Evolutionary conservation across 306 rosid species (phyloP).

Genomic region (Cucurbita maxima): DNA sequence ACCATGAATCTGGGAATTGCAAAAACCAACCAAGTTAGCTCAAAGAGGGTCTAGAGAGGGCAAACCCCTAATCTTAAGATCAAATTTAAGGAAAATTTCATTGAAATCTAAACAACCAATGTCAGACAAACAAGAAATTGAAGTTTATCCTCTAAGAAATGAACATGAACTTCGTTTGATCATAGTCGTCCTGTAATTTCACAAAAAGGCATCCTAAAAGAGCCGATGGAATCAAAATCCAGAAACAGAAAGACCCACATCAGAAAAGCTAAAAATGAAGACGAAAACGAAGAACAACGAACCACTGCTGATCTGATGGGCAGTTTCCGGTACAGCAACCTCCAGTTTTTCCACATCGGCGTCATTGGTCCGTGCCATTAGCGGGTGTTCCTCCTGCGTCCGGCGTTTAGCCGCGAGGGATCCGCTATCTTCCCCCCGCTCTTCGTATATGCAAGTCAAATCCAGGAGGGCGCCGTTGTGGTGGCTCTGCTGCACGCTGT

Average conservation of each 20-base stretch:
- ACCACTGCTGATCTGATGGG: constrained; percentile 82
- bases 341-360: constrained; percentile 12
- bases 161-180: not conserved
- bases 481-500: not conserved
- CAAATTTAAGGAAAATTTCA: not conserved
- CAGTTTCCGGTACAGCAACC: constrained; percentile 46
- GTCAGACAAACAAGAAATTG: not conserved
- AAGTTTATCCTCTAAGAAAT: not conserved
- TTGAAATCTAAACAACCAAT: not conserved
- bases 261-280: not conserved
- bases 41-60: not conserved
- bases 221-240: not conserved
- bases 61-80: not conserved
- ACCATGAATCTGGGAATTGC: constrained; percentile 55
- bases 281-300: not conserved
- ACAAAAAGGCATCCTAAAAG: not conserved
- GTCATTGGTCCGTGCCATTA: not conserved
- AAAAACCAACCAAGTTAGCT: not conserved
- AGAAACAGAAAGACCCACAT: not conserved
- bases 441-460: not conserved
- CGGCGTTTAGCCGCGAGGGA: not conserved
- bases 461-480: constrained; percentile 19
- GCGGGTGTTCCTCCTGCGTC: not conserved
- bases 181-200: not conserved
- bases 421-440: not conserved